These are phyloP conservation scores for Phytopythium ostracodes DNA, from an alignment of 352 stramenopile species.

Conservation along the genomic window DNA sequence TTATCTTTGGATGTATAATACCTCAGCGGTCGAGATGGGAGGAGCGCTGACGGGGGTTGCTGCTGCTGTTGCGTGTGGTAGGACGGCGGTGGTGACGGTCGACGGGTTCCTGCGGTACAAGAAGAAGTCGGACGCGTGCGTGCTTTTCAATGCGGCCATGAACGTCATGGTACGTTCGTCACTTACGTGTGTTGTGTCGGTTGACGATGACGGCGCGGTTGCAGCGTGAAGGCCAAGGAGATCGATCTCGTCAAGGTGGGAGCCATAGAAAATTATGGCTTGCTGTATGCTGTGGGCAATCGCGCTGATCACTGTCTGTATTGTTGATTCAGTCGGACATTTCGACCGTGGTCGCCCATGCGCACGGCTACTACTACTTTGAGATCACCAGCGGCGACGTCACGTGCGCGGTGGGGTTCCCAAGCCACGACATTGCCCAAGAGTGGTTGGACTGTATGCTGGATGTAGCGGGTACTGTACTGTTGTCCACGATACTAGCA, in stretches of 20 bases:
- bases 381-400: constrained; percentile 38
- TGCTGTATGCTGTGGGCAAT: background rate
- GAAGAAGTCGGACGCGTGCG: constrained; percentile 53
- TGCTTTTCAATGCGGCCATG: background rate
- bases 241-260: constrained; percentile 70
- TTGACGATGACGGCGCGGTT: constrained; percentile 2
- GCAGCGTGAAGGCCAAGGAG: constrained; percentile 49
- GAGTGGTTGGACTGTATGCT: constrained; percentile 64
- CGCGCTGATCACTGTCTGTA: background rate
- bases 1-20: background rate
- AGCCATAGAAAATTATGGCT: background rate
- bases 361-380: constrained; percentile 59
- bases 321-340: constrained; percentile 31
- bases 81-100: constrained; percentile 41
- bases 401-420: constrained; percentile 49
- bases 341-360: constrained; percentile 28
- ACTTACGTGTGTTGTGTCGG: background rate
- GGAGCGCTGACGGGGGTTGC: background rate
- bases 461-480: constrained; percentile 40
- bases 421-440: constrained; percentile 31
- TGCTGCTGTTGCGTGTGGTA: constrained; percentile 11
- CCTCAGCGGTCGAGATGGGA: background rate
- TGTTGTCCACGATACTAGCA: background rate
- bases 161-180: background rate
- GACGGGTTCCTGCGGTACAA: constrained; percentile 70